These are phyloP conservation scores for Blastobotrys indianensis DNA, from an alignment of 1,139 yeast species.

Conservation along the genomic window DNA sequence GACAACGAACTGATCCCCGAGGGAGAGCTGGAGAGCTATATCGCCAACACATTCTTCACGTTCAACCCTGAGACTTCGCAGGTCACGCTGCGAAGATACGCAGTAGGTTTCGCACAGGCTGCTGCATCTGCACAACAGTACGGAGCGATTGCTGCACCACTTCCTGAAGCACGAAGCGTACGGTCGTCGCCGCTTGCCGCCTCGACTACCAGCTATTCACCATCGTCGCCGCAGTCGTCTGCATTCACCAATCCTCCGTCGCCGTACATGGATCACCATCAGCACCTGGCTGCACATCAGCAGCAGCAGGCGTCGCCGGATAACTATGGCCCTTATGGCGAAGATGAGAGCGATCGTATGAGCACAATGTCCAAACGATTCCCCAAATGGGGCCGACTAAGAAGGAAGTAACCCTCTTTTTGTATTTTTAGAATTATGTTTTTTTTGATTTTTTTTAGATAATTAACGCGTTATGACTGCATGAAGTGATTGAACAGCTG, in stretches of 20 bases:
- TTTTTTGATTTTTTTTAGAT: no score
- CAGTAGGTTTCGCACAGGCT: slow-evolving; percentile 11
- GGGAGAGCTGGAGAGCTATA: slow-evolving; percentile 12
- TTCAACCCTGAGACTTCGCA: slow-evolving; percentile 13
- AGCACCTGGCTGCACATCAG: background rate
- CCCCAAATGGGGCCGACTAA: slow-evolving; percentile 3
- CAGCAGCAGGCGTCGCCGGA: background rate
- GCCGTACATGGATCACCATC: background rate
- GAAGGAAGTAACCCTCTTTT: no score
- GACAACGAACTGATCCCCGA: slow-evolving; percentile 12
- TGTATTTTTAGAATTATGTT: no score
- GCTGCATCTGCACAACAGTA: slow-evolving; percentile 3
- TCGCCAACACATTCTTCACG: slow-evolving; percentile 13
- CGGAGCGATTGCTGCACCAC: background rate
- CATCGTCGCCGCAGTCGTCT: background rate
- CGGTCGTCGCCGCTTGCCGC: background rate
- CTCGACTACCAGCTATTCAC: background rate
- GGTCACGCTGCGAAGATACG: slow-evolving; percentile 12
- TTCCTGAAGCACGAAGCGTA: background rate
- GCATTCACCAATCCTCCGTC: background rate
- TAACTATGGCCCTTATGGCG: background rate
- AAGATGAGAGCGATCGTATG: slow-evolving; percentile 6
- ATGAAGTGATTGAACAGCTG: no score
- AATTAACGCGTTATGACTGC: no score
- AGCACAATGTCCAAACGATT: slow-evolving; percentile 5